Evolutionary conservation across 257 asterid species (phyloP).

Genomic region (Marsdenia floribunda): DNA sequence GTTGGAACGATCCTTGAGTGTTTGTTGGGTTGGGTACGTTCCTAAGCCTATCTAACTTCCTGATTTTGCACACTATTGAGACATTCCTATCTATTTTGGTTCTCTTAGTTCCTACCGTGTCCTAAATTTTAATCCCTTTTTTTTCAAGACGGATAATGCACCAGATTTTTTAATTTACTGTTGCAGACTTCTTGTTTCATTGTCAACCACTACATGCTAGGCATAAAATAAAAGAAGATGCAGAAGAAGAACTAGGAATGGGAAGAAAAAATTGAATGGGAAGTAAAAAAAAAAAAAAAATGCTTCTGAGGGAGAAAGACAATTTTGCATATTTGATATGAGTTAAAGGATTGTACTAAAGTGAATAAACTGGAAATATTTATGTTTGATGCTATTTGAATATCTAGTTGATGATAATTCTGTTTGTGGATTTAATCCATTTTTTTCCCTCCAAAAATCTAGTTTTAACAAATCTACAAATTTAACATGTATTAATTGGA

Average conservation of each 20-base stretch:
- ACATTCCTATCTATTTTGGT: conserved; percentile 3
- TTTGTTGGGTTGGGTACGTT: conserved; percentile 67
- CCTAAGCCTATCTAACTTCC: not conserved
- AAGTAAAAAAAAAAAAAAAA: not conserved
- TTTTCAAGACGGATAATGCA: not conserved
- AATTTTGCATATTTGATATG: not conserved
- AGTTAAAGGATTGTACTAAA: not conserved
- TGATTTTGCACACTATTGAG: not conserved
- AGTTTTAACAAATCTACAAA: not conserved
- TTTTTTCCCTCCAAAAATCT: not conserved
- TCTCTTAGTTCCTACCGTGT: not conserved
- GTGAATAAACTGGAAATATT: not conserved
- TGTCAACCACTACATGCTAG: not conserved
- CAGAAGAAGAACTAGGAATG: not conserved
- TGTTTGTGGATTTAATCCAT: not conserved
- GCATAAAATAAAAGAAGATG: not conserved
- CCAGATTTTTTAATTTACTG: not conserved
- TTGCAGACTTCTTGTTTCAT: not conserved
- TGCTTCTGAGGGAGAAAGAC: not conserved
- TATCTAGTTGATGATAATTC: not conserved
- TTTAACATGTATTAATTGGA: not conserved
- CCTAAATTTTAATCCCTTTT: no score
- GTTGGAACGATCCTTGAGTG: conserved; percentile 77
- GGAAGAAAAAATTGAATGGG: not conserved
- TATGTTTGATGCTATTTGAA: not conserved